These are phyloP conservation scores for Didymella sp. DNA, from an alignment of 2,329 filamentous ascomycete species.

Conservation along the genomic window DNA sequence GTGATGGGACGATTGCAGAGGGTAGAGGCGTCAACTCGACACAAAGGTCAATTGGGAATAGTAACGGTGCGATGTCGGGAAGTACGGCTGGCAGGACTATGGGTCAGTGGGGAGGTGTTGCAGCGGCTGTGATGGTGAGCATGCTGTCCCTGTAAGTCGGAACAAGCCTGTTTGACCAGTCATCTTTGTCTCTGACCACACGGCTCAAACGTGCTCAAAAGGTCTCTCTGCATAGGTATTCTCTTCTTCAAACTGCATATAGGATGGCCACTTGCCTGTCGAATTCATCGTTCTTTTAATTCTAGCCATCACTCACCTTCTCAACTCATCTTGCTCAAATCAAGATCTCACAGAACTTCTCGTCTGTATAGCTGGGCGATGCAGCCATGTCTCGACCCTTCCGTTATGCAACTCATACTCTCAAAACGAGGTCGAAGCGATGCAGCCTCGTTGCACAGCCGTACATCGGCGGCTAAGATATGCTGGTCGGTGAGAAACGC, in stretches of 20 bases:
- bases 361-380: not conserved
- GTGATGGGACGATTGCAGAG: constrained; percentile 27
- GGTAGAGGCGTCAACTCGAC: constrained; percentile 3
- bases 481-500: not conserved
- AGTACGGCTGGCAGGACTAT: constrained; percentile 2
- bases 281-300: not conserved
- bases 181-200: not conserved
- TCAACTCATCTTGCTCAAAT: not conserved
- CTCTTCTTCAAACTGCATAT: not conserved
- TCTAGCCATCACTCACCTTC: not conserved
- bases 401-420: not conserved
- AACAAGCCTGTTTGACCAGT: not conserved
- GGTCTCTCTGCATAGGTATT: not conserved
- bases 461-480: not conserved
- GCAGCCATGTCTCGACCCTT: not conserved
- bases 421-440: not conserved
- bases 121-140: constrained; percentile 2
- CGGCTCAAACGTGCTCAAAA: constrained; percentile 17
- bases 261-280: not conserved
- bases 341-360: not conserved
- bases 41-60: constrained; percentile 2
- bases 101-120: not conserved
- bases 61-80: not conserved
- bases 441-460: constrained; percentile 8
- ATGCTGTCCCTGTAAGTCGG: constrained; percentile 5